Evolutionary conservation across 2,329 filamentous ascomycete species (phyloP).

Genomic region (Lecanicillium sp.): DNA sequence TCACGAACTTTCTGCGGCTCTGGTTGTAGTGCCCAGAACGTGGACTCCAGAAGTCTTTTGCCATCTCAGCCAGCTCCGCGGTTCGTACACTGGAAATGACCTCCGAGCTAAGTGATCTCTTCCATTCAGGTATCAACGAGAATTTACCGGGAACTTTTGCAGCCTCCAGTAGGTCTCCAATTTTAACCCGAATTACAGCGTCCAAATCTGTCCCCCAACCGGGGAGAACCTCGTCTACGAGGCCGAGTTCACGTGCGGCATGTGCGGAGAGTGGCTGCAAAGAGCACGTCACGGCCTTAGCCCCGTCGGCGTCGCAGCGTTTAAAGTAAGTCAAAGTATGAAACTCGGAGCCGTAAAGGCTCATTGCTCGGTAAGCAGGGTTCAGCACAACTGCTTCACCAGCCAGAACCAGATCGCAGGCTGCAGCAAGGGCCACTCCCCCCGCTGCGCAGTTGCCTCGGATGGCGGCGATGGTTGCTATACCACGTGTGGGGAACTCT

Average conservation of each 20-base stretch:
- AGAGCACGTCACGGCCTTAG: constrained; percentile 21
- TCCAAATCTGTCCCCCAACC: constrained; percentile 23
- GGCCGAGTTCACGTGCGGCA: constrained; percentile 27
- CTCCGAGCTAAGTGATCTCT: constrained; percentile 23
- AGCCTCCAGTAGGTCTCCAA: too few relatives aligned
- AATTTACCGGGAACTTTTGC: too few relatives aligned
- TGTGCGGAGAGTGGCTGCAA: constrained; percentile 31
- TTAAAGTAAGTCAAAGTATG: constrained; percentile 31
- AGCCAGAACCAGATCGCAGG: constrained; percentile 28
- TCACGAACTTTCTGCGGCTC: constrained; percentile 30
- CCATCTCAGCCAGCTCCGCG: constrained; percentile 31
- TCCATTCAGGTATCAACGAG: constrained; percentile 22
- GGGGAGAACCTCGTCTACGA: constrained; percentile 31
- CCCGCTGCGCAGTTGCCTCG: constrained; percentile 35
- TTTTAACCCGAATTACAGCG: constrained; percentile 23
- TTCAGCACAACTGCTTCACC: constrained; percentile 30
- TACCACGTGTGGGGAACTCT: constrained; percentile 25
- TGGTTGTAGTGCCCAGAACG: constrained; percentile 27
- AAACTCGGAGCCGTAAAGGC: constrained; percentile 31
- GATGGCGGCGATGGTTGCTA: constrained; percentile 29
- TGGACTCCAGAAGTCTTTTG: constrained; percentile 32
- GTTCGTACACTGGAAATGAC: constrained; percentile 24
- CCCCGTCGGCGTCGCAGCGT: constrained; percentile 25
- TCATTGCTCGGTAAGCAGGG: constrained; percentile 31
- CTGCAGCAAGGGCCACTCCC: constrained; percentile 33